Evolutionary conservation across 306 rosid genomes (phyloP).

Genomic region (Dalbergia oliveri): DNA sequence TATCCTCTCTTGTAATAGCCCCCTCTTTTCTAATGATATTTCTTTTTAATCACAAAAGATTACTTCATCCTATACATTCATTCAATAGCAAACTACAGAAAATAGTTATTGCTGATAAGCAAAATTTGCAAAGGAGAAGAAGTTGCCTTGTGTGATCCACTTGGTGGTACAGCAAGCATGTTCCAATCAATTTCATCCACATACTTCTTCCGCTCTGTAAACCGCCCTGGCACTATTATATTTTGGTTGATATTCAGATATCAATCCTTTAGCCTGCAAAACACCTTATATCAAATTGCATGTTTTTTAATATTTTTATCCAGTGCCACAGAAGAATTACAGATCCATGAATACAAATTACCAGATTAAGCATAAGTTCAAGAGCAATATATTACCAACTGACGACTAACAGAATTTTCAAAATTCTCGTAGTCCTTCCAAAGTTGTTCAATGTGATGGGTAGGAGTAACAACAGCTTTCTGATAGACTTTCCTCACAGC

Average conservation of each 20-base stretch:
- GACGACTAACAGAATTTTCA: slow-evolving; percentile 96
- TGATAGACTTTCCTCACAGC: slow-evolving; percentile 83
- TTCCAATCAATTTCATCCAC: slow-evolving; percentile 91
- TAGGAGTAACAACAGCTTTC: slow-evolving; percentile 90
- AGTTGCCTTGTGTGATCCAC: slow-evolving; percentile 84
- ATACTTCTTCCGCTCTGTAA: slow-evolving; percentile 89
- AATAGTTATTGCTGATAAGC: slow-evolving; percentile 8
- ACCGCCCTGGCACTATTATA: slow-evolving; percentile 95
- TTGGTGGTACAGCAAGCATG: slow-evolving; percentile 95
- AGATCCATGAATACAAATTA: slow-evolving; percentile 25
- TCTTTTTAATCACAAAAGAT: not conserved
- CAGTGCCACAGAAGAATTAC: slow-evolving; percentile 20
- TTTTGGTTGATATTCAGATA: slow-evolving; percentile 93
- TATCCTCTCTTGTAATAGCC: too few species aligned
- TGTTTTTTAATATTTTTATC: slow-evolving; percentile 17
- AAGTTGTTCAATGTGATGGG: slow-evolving; percentile 92
- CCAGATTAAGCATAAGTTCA: slow-evolving; percentile 35
- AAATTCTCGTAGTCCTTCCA: slow-evolving; percentile 95
- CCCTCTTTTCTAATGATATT: too few species aligned
- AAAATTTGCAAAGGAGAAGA: slow-evolving; percentile 43
- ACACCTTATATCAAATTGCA: slow-evolving; percentile 48
- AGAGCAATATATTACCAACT: slow-evolving; percentile 70
- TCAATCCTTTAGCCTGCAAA: slow-evolving; percentile 89
- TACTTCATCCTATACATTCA: not conserved
- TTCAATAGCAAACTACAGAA: not conserved